These are phyloP conservation scores for Chaetomium globosum DNA, from an alignment of 2,329 filamentous ascomycete genomes.

Conservation along the genomic window DNA sequence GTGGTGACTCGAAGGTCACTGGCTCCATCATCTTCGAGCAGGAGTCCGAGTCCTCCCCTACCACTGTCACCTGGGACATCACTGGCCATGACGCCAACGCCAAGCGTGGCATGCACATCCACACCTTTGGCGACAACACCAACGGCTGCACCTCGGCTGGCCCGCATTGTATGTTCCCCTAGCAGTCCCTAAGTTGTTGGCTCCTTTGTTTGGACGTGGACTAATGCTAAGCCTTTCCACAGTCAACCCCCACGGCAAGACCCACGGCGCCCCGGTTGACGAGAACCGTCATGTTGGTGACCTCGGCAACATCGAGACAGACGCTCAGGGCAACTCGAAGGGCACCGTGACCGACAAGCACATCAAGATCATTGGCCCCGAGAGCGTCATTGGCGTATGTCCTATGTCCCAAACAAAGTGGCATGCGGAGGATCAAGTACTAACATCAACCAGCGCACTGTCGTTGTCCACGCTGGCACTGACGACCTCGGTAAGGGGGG, in stretches of 20 bases:
- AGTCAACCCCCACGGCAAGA: conserved; percentile 97
- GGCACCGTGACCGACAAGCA: conserved; percentile 78
- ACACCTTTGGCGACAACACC: conserved; percentile 99
- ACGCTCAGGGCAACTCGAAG: conserved; percentile 86
- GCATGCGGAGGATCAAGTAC: conserved; percentile 1
- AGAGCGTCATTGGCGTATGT: conserved; percentile 89
- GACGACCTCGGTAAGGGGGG: conserved; percentile 94
- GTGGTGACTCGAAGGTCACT: conserved; percentile 94
- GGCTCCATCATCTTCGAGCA: conserved; percentile 97
- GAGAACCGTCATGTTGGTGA: conserved; percentile 92
- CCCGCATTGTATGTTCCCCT: conserved; percentile 77
- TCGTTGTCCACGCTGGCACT: conserved; percentile 92
- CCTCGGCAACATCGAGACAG: conserved; percentile 95
- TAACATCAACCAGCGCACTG: conserved; percentile 68
- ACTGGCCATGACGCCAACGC: conserved; percentile 90
- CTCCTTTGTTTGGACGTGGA: neutral
- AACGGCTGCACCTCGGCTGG: conserved; percentile 99
- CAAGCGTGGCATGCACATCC: conserved; percentile 96
- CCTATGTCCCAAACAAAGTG: conserved; percentile 49
- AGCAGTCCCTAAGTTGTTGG: conserved; percentile 43
- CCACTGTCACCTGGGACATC: conserved; percentile 90
- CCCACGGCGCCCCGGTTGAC: conserved; percentile 84
- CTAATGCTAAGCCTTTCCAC: neutral
- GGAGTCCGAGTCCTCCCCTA: conserved; percentile 75
- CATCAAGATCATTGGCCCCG: conserved; percentile 92